These are phyloP conservation scores for Phytophthora sansomeana DNA, from an alignment of 352 stramenopile species.

Conservation along the genomic window DNA sequence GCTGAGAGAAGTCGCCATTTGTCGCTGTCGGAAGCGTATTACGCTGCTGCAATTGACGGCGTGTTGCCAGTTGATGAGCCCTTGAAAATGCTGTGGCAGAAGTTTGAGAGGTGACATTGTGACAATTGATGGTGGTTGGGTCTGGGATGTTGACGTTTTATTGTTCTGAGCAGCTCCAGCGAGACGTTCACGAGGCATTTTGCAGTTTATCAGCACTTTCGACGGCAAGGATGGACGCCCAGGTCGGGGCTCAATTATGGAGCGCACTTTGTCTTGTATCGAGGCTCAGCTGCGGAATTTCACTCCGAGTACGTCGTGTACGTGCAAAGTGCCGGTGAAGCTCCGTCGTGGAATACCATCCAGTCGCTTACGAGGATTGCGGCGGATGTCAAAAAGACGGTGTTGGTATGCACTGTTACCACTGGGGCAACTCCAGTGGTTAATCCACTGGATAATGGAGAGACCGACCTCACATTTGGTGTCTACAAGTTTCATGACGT, in stretches of 20 bases:
- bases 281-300: slow-evolving; percentile 51
- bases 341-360: slow-evolving; percentile 55
- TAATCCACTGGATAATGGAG: background rate
- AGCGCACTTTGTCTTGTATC: slow-evolving; percentile 74
- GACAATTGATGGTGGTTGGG: background rate
- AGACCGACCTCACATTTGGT: slow-evolving; percentile 29
- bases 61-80: slow-evolving; percentile 30
- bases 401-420: slow-evolving; percentile 64
- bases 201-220: slow-evolving; percentile 70
- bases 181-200: slow-evolving; percentile 51
- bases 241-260: slow-evolving; percentile 79
- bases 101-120: slow-evolving; percentile 42
- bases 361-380: slow-evolving; percentile 79
- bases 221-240: slow-evolving; percentile 53
- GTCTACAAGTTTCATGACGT: slow-evolving; percentile 47
- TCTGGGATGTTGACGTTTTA: background rate
- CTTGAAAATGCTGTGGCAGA: slow-evolving; percentile 42
- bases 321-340: slow-evolving; percentile 29
- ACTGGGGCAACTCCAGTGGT: background rate
- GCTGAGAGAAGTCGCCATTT: slow-evolving; percentile 34
- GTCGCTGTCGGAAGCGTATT: slow-evolving; percentile 61
- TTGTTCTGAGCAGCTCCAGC: slow-evolving; percentile 22
- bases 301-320: slow-evolving; percentile 87
- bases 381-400: slow-evolving; percentile 83
- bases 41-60: slow-evolving; percentile 38